phyloP scores from a whole-genome alignment of 2,329 filamentous ascomycete species.

The Ophiostoma sp. region DNA sequence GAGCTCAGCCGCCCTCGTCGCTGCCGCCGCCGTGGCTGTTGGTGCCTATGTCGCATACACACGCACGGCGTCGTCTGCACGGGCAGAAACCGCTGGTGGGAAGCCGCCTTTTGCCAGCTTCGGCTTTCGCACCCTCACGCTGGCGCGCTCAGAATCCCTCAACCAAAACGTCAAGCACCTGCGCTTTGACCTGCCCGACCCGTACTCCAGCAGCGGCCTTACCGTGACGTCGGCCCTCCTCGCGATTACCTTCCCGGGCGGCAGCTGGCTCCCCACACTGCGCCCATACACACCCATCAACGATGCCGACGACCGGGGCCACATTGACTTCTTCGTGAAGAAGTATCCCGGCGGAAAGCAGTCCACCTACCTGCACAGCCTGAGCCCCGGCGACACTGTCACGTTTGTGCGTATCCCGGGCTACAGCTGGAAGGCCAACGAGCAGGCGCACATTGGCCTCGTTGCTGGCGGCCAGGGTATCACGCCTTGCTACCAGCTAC shows the following conservation, averaged over 20 bases:
- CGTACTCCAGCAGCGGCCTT: neutral
- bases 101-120: slow-evolving; percentile 26
- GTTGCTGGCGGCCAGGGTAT: slow-evolving; percentile 69
- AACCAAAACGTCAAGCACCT: slow-evolving; percentile 50
- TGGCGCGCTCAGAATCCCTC: slow-evolving; percentile 48
- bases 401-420: slow-evolving; percentile 53
- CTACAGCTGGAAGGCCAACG: slow-evolving; percentile 49
- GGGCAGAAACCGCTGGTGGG: slow-evolving; percentile 23
- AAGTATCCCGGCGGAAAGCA: neutral
- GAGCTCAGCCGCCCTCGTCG: neutral
- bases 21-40: neutral
- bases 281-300: neutral
- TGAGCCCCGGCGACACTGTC: slow-evolving; percentile 53
- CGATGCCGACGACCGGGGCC: neutral
- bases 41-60: neutral
- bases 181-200: neutral
- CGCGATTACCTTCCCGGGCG: neutral
- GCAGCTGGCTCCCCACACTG: neutral
- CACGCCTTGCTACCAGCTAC: slow-evolving; percentile 63
- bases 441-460: slow-evolving; percentile 50
- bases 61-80: neutral
- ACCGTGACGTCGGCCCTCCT: neutral
- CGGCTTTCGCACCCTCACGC: slow-evolving; percentile 42
- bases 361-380: neutral
- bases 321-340: neutral